Percentiles rank a stretch among this genome's conserved stretches.
Evolutionary conservation across 306 rosid genomes (phyloP).

Genomic region (Malus sieversii): DNA sequence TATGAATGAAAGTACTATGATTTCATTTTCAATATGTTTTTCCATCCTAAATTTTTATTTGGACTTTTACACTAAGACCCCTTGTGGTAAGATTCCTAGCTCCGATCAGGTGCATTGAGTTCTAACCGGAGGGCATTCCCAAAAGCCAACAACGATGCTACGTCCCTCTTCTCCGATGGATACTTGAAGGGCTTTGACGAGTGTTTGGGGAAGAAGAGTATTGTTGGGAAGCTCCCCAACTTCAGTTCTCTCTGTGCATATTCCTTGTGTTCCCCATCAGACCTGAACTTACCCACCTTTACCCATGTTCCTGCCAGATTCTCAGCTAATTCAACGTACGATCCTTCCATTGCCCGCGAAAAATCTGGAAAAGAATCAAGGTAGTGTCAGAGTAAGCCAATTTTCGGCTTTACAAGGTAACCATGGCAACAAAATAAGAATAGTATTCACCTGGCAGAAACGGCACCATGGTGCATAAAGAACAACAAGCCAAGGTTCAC

Average conservation of each 20-base stretch:
- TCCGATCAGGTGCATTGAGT: neutral
- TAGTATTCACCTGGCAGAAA: conserved; percentile 38
- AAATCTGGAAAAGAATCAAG: neutral
- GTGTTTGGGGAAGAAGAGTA: conserved; percentile 81
- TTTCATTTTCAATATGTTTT: too few species aligned
- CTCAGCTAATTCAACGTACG: conserved; percentile 68
- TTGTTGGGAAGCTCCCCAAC: conserved; percentile 74
- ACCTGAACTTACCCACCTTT: conserved; percentile 77
- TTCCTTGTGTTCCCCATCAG: conserved; percentile 73
- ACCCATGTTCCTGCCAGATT: conserved; percentile 55
- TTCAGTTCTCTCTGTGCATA: conserved; percentile 59
- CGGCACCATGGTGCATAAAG: conserved; percentile 95
- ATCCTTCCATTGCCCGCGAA: conserved; percentile 58
- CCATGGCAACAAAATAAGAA: neutral
- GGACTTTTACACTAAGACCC: too few species aligned
- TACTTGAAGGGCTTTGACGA: conserved; percentile 62
- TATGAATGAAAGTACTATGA: too few species aligned
- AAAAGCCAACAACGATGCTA: conserved; percentile 59
- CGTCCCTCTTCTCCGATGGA: conserved; percentile 74
- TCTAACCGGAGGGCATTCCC: conserved; percentile 54
- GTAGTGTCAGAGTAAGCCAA: neutral
- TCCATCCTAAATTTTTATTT: too few species aligned
- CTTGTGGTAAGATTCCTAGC: too few species aligned
- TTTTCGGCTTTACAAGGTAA: neutral
- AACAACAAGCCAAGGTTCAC: conserved; percentile 71